Evolutionary conservation across 2,329 filamentous ascomycete species (phyloP).

Genomic region (Aspergillus jensenii): DNA sequence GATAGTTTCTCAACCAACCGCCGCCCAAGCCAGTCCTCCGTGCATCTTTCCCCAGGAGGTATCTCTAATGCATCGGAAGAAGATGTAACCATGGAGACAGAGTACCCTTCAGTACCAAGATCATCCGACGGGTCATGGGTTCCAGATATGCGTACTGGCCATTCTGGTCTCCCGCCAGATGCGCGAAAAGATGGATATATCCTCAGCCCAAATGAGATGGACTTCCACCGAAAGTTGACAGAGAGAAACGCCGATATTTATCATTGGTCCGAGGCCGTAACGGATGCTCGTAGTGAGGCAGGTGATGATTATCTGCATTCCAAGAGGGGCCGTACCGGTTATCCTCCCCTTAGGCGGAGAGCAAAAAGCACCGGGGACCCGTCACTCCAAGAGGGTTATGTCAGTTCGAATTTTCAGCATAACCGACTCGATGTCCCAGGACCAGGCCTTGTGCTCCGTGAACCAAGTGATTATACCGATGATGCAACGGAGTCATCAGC

Average conservation of each 20-base stretch:
- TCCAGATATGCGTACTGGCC: slow-evolving; percentile 37
- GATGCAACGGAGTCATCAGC: slow-evolving; percentile 21
- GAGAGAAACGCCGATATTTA: slow-evolving; percentile 56
- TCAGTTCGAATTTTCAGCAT: slow-evolving; percentile 30
- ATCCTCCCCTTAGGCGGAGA: slow-evolving; percentile 37
- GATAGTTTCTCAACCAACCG: slow-evolving; percentile 23
- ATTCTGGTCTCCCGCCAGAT: slow-evolving; percentile 49
- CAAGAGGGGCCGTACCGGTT: slow-evolving; percentile 21
- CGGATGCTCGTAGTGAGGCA: slow-evolving; percentile 46
- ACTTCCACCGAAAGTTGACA: slow-evolving; percentile 45
- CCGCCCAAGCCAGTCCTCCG: slow-evolving; percentile 33
- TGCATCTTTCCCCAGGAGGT: slow-evolving; percentile 36
- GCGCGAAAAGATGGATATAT: slow-evolving; percentile 46
- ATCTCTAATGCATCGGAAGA: slow-evolving; percentile 30
- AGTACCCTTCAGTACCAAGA: slow-evolving; percentile 29
- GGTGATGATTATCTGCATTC: slow-evolving; percentile 29
- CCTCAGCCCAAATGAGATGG: slow-evolving; percentile 52
- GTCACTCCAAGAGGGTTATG: slow-evolving; percentile 34
- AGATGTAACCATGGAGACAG: slow-evolving; percentile 23
- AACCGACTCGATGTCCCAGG: slow-evolving; percentile 47
- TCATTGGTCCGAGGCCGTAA: slow-evolving; percentile 54
- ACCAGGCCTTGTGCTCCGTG: slow-evolving; percentile 50
- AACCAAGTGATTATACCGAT: slow-evolving; percentile 41
- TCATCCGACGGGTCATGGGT: slow-evolving; percentile 50
- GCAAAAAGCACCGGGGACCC: slow-evolving; percentile 47